A percentile compares a stretch with the other conserved stretches of the same genome.
Conservation (phyloP, 805 yeast species). For the Kuraishia hungarica region DNA sequence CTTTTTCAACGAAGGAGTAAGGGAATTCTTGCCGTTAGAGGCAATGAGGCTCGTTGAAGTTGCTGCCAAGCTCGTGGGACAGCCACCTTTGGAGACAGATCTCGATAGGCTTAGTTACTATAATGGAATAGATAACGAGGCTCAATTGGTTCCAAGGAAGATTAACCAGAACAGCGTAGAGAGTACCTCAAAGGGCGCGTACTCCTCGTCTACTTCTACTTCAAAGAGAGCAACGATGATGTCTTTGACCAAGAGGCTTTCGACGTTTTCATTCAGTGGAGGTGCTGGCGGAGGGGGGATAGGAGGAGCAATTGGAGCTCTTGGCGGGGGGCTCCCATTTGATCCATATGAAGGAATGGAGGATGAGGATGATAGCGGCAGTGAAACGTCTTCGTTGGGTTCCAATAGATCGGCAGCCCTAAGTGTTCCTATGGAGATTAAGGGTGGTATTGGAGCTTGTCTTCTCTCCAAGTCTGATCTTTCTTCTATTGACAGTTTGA, state of each 20-base stretch:
- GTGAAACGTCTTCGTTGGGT: constrained; percentile 7
- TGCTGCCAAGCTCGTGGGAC: constrained; percentile 50
- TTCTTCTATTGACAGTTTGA: constrained; percentile 37
- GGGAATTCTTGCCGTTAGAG: constrained; percentile 54
- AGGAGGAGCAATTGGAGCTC: too few relatives aligned
- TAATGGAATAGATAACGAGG: constrained; percentile 22
- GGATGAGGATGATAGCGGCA: constrained; percentile 17
- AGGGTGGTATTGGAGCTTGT: constrained; percentile 10
- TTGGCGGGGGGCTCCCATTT: constrained; percentile 11
- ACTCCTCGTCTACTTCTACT: background rate
- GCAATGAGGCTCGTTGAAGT: constrained; percentile 51
- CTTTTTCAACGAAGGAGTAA: constrained; percentile 72
- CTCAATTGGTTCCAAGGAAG: constrained; percentile 47
- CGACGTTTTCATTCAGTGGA: constrained; percentile 16
- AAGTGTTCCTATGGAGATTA: constrained; percentile 18
- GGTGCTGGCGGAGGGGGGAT: too few relatives aligned
- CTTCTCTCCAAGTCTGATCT: constrained; percentile 29
- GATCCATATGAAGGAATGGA: constrained; percentile 14
- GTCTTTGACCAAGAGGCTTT: constrained; percentile 3
- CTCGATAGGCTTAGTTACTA: constrained; percentile 23
- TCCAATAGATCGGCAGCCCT: constrained; percentile 11
- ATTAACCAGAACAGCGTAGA: constrained; percentile 14
- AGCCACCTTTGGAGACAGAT: constrained; percentile 38
- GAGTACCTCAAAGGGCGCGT: background rate
- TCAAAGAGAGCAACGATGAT: background rate